Percentiles rank a stretch among this genome's conserved stretches.
phyloP scores from a whole-genome alignment of 768 basidiomycete species.

The Boletus vinaceobasis region DNA sequence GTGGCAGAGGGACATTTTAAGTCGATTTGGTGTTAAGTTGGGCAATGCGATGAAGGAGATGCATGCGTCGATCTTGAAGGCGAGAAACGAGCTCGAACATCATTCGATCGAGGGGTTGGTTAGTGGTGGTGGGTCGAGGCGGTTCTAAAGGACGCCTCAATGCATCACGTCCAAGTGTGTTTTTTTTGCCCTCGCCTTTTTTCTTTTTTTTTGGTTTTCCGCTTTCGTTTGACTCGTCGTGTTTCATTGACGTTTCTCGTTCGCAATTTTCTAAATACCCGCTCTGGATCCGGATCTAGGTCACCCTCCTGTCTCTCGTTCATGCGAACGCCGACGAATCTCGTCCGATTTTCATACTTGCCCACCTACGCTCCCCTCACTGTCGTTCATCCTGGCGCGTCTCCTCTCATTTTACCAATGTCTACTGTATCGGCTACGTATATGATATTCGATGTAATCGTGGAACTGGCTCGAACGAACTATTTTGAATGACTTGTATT shows the following conservation, averaged over 20 bases:
- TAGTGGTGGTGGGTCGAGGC: conserved; percentile 48
- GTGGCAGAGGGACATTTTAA: conserved; percentile 95
- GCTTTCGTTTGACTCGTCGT: neutral
- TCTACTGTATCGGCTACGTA: conserved; percentile 27
- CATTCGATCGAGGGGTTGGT: conserved; percentile 93
- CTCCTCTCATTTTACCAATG: neutral
- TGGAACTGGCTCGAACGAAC: conserved; percentile 8
- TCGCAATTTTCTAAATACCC: conserved; percentile 7
- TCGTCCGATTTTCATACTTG: neutral
- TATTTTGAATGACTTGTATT: neutral
- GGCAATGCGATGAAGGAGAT: conserved; percentile 97
- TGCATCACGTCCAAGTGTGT: neutral
- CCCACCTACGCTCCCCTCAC: neutral
- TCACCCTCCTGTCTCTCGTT: conserved; percentile 1
- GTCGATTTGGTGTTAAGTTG: conserved; percentile 88
- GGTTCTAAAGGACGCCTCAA: conserved; percentile 44
- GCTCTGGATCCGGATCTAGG: conserved; percentile 16
- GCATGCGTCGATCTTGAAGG: conserved; percentile 89
- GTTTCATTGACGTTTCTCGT: neutral
- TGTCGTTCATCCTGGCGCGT: conserved; percentile 9
- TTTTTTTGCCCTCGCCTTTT: neutral
- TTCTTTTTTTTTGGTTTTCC: neutral
- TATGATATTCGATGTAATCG: conserved; percentile 28
- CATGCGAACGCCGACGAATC: neutral
- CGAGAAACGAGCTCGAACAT: conserved; percentile 92